Percentiles rank a stretch among this genome's conserved stretches.
phyloP scores from a whole-genome alignment of 176 grass and related monocot species.

The Phragmites australis region DNA sequence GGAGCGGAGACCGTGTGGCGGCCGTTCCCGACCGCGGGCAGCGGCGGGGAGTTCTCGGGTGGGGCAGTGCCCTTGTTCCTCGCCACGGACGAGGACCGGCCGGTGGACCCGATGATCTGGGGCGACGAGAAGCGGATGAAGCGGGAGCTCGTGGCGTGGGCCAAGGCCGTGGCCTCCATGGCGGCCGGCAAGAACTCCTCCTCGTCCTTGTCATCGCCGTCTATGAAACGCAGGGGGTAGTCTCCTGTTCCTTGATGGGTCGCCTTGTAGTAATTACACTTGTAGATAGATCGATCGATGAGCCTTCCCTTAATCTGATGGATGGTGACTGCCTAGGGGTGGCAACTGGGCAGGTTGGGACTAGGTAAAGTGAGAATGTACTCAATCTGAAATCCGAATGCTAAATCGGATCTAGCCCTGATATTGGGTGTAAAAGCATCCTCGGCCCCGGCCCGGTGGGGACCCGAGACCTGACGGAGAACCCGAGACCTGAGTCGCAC shows the following conservation, averaged over 20 bases:
- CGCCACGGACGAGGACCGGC: neutral
- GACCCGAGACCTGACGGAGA: too few relatives aligned
- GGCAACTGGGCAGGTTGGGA: too few relatives aligned
- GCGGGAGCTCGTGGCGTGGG: constrained; percentile 67
- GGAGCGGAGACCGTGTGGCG: constrained; percentile 7
- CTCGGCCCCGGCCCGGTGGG: too few relatives aligned
- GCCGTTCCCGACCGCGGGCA: neutral
- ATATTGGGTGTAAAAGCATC: too few relatives aligned
- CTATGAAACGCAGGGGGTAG: neutral
- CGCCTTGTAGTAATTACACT: neutral
- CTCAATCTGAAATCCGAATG: too few relatives aligned
- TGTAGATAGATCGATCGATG: neutral
- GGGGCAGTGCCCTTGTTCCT: constrained; percentile 19
- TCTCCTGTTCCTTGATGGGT: neutral
- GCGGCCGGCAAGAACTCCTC: neutral
- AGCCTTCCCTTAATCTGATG: neutral
- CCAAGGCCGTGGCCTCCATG: constrained; percentile 74
- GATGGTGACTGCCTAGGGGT: neutral
- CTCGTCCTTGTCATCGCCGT: neutral
- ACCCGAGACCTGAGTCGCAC: too few relatives aligned
- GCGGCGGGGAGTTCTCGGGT: neutral
- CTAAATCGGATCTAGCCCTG: too few relatives aligned
- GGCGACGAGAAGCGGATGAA: constrained; percentile 71
- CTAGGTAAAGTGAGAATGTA: too few relatives aligned
- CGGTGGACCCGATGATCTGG: constrained; percentile 56